Conservation (phyloP, 345 rosid genomes). For the Balakata baccata region DNA sequence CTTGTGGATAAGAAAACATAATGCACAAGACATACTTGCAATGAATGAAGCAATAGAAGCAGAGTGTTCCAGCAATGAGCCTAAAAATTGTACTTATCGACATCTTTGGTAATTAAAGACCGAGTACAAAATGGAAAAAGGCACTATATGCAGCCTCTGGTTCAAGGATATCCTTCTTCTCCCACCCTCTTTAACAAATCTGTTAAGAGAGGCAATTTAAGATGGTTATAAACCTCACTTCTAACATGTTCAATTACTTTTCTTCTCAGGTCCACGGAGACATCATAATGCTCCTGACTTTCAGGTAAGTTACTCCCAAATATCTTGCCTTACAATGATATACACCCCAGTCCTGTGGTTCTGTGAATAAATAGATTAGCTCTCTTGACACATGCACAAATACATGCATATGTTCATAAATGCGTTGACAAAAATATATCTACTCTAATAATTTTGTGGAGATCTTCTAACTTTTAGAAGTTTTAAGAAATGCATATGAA, state of each 20-base stretch:
- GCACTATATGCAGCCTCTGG: not conserved
- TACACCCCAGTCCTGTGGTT: not conserved
- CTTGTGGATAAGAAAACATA: not conserved
- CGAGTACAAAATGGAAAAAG: not conserved
- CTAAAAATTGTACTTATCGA: not conserved
- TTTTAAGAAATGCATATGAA: not conserved
- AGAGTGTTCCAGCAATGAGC: not conserved
- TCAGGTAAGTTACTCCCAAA: conserved; percentile 42
- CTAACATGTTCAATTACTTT: conserved; percentile 11
- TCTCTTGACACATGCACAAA: not conserved
- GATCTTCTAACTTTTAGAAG: conserved; percentile 1
- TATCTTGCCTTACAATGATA: not conserved
- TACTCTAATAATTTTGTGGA: not conserved
- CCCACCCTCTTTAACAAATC: not conserved
- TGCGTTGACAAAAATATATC: too few species aligned
- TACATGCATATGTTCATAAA: not conserved
- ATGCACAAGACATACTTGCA: not conserved
- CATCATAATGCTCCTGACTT: conserved; percentile 47
- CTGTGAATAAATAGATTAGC: not conserved
- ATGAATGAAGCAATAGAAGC: not conserved
- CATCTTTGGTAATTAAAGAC: not conserved
- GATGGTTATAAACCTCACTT: not conserved
- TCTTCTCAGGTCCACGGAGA: conserved; percentile 53
- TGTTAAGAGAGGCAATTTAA: not conserved
- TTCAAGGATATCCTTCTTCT: not conserved